These are phyloP conservation scores for Candida sojae DNA, from an alignment of 1,139 yeast species.

Conservation along the genomic window DNA sequence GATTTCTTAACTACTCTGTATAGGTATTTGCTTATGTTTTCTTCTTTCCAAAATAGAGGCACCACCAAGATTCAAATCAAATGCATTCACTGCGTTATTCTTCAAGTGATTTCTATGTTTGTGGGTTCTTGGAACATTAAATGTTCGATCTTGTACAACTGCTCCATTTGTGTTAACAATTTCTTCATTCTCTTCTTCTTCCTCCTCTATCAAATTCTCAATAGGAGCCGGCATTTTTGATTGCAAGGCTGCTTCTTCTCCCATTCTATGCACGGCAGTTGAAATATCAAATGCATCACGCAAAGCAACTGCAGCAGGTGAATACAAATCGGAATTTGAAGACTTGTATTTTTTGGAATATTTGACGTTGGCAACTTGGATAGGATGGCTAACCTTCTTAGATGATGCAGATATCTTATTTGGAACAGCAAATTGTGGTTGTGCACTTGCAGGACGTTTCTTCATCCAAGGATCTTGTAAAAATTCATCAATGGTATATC, in stretches of 20 bases:
- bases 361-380: slow-evolving; percentile 19
- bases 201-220: slow-evolving; percentile 38
- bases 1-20: slow-evolving; percentile 8
- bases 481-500: slow-evolving; percentile 79
- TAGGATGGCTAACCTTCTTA: slow-evolving; percentile 23
- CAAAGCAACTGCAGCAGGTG: slow-evolving; percentile 91
- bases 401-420: slow-evolving; percentile 3
- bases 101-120: slow-evolving; percentile 19
- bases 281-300: slow-evolving; percentile 95
- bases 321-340: slow-evolving; percentile 40
- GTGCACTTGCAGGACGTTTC: slow-evolving; percentile 12
- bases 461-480: slow-evolving; percentile 85
- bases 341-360: slow-evolving; percentile 27
- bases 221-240: slow-evolving; percentile 28
- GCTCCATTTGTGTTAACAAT: slow-evolving; percentile 20
- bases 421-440: slow-evolving; percentile 4
- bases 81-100: slow-evolving; percentile 30
- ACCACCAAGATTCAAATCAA: slow-evolving; percentile 74
- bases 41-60: slow-evolving; percentile 83
- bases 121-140: slow-evolving; percentile 11
- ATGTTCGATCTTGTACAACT: slow-evolving; percentile 20
- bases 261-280: slow-evolving; percentile 90
- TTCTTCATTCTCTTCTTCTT: slow-evolving; percentile 36
- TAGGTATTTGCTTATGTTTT: slow-evolving; percentile 34
- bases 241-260: slow-evolving; percentile 71